Evolutionary conservation across 2,329 filamentous ascomycete species (phyloP), one percentile per base, ranked within the genome.

Genomic region (Xylaria sp.): DNA sequence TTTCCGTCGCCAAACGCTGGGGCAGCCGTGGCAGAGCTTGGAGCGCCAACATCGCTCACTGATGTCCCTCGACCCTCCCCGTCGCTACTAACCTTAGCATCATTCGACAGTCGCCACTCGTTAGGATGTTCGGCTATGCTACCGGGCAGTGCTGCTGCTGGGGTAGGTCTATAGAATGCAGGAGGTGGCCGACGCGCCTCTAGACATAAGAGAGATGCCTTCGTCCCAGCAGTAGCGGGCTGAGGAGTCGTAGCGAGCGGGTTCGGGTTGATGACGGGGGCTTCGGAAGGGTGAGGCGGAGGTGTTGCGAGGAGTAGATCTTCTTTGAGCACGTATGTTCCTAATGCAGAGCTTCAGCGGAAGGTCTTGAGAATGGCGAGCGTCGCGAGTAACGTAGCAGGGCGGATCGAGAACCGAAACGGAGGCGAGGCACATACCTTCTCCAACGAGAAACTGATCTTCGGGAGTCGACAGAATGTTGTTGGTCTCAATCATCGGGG

Each of bases 201-300:
- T 64, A 97, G 84, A 65, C 87, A 89, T 41, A 95, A 85, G 15
- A 97, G 84, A 0, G 94, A 96, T 46, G 98, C 80, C 79, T 92
- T 96, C 44, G 94, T 95, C 65, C 96, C 96, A 5, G 89, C 87
- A 1, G 91, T 94, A 2, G 93, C 94, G n/a, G 94, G 93, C 63
- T 91, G 90, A 5, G 94, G 91, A 20, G 88, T 92, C 6, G 95
- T 98, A 48, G 94, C 91, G 51, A 99, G 88, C 31, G 96, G 96
- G 78, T 98, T 99, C 54, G 93, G 92, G 78, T 97, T 98, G 67
- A 92, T 83, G 50, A 94, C 83, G 25, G 94, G 94, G 13, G 93
- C 91, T 84, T 99, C 96, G 70, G 94, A 97, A 25, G 96, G 96
- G 82, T 99, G 96, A 15, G 94, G 94, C 72, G 95, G 95, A 66